Percentiles rank a stretch among this genome's conserved stretches.
Evolutionary conservation across 176 grass and related monocot species (phyloP).

Genomic region (Microstegium vimineum): DNA sequence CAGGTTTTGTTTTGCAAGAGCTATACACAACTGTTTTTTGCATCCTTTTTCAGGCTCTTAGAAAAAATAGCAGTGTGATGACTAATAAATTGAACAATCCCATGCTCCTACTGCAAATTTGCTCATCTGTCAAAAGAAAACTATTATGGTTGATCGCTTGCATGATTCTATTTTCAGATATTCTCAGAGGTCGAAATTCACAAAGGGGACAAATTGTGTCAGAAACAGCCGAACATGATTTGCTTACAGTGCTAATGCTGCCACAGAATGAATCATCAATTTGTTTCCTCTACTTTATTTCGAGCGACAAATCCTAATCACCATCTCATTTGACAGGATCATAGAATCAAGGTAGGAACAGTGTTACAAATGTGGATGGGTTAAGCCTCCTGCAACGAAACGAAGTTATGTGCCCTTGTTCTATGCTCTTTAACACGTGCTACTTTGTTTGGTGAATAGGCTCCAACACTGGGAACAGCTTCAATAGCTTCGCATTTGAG

Average conservation of each 20-base stretch:
- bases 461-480: slow-evolving; percentile 57
- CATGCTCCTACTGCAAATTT: neutral
- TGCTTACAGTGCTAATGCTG: neutral
- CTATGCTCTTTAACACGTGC: neutral
- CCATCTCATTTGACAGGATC: too few relatives aligned
- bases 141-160: neutral
- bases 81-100: neutral
- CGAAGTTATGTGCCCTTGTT: neutral
- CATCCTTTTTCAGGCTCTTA: neutral
- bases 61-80: neutral
- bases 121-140: neutral
- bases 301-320: too few relatives aligned
- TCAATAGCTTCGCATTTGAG: slow-evolving; percentile 69
- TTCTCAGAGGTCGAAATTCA: neutral
- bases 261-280: neutral
- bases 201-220: neutral
- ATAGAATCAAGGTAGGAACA: too few relatives aligned
- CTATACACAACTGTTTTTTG: neutral
- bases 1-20: neutral
- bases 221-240: neutral
- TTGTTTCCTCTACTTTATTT: neutral
- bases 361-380: neutral
- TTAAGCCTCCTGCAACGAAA: neutral
- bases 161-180: neutral
- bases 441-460: slow-evolving; percentile 41